A percentile compares a stretch with the other conserved stretches of the same genome.
Evolutionary conservation across 495 filamentous ascomycete genomes (phyloP).

Genomic region (Penicillium turbatum): DNA sequence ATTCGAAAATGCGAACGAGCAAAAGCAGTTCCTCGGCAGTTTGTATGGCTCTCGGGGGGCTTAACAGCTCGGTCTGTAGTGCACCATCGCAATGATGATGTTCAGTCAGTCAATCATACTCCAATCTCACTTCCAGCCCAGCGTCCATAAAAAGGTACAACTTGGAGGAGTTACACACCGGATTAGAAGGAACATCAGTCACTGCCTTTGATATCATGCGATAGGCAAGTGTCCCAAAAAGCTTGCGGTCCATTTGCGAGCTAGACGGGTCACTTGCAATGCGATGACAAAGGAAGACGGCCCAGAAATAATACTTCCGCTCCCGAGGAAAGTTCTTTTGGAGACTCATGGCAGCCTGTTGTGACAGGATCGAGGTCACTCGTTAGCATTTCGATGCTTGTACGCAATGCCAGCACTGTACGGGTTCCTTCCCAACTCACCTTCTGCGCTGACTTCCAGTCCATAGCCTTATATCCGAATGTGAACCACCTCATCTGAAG

Average conservation of each 20-base stretch:
- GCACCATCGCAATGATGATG: not conserved
- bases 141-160: too few species aligned
- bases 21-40: constrained; percentile 52
- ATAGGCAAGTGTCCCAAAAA: constrained; percentile 56
- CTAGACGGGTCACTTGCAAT: constrained; percentile 32
- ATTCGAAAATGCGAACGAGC: constrained; percentile 49
- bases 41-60: constrained; percentile 49
- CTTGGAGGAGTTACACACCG: constrained; percentile 26
- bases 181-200: constrained; percentile 45
- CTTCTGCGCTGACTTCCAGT: constrained; percentile 59
- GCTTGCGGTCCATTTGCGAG: constrained; percentile 47
- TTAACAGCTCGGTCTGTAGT: constrained; percentile 38
- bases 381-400: constrained; percentile 1
- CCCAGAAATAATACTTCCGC: constrained; percentile 56
- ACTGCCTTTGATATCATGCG: constrained; percentile 56
- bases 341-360: constrained; percentile 56
- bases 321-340: constrained; percentile 55
- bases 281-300: constrained; percentile 50
- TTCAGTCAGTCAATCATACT: not conserved
- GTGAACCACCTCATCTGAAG: constrained; percentile 54
- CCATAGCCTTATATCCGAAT: constrained; percentile 40
- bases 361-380: not conserved
- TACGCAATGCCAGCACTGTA: not conserved
- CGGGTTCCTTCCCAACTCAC: constrained; percentile 22
- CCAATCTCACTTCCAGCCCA: not conserved